Conservation (phyloP, 768 basidiomycete genomes). For the Mycena metata region DNA sequence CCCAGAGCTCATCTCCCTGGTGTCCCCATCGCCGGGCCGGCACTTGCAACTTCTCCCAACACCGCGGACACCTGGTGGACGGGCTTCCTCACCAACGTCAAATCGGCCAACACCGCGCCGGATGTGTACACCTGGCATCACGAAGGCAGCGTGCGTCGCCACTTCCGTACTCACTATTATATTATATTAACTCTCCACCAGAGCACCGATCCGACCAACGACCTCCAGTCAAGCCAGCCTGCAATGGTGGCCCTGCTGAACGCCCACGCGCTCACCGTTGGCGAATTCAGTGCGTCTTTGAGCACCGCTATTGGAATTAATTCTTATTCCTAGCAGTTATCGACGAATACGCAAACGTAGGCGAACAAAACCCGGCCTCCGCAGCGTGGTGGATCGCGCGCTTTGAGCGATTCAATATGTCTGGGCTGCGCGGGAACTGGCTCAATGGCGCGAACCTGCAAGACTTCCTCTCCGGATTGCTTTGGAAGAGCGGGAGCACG, state of each 20-base stretch:
- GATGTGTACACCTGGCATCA: conserved; percentile 42
- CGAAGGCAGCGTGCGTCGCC: conserved; percentile 36
- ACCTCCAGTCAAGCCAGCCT: conserved; percentile 39
- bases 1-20: conserved; percentile 35
- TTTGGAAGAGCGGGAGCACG: conserved; percentile 41
- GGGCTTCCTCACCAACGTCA: conserved; percentile 35
- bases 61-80: conserved; percentile 41
- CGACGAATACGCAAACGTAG: conserved; percentile 39
- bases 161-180: neutral
- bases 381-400: conserved; percentile 42
- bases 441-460: conserved; percentile 37
- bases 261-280: conserved; percentile 29
- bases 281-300: conserved; percentile 32
- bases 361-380: conserved; percentile 37
- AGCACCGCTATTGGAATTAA: neutral
- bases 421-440: conserved; percentile 41
- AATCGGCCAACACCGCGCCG: conserved; percentile 35
- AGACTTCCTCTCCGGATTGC: conserved; percentile 37
- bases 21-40: conserved; percentile 37
- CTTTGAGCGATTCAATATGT: conserved; percentile 40
- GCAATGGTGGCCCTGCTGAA: conserved; percentile 38
- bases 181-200: neutral
- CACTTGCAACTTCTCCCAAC: conserved; percentile 24
- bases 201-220: conserved; percentile 39
- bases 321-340: conserved; percentile 26